Evolutionary conservation across 257 asterid genomes (phyloP), one percentile per base, ranked within the genome.

Genomic region (Nicotiana obtusifolia): DNA sequence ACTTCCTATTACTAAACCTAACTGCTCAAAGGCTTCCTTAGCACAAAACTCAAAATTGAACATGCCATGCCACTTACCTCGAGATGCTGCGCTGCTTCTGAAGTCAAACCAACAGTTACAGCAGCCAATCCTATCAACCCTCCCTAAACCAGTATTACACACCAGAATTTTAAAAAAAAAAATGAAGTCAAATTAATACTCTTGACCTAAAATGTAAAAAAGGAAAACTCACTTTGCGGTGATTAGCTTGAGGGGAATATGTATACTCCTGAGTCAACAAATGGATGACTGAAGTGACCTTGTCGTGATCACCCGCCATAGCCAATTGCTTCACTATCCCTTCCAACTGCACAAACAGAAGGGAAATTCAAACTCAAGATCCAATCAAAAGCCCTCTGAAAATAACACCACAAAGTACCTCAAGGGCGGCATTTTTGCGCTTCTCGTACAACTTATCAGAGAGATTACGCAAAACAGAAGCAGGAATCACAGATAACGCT

Each of bases 111-210:
- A 73, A 95, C 97, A 31, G 99, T 95, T n/a, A 94, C 99, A 24
- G 99, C 99, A 10, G 99, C 99, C 92, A 95, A 87, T 80, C 99
- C 99, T 82, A 95, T 95, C 91, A 95, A 87, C 76, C 99, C 99
- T 82, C 99, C 99, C 99, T 95, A 85, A 76, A 54, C 53, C 59
- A 68, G 75, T 78, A 86, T 37, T 79, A 68, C 33, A 52, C 16
- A 60, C 33, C 33, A 67, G 66, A 82, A 78, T 60, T 53, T 24
- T 5, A 49, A 57, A 68, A n/a, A 61, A 84, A 57, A 64, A 20
- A 44, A 13, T n/a, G 7, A 75, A 75, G 41, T 49, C 41, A 49
- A 49, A 49, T 47, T 49, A 47, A 47, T 22, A 75, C 13, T 49
- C 15, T 16, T 75, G 62, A 15, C 80, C 80, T 3, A 52, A 75